Evolutionary conservation across 208 protist genomes (phyloP).

Genomic region (Leishmania guyanensis): DNA sequence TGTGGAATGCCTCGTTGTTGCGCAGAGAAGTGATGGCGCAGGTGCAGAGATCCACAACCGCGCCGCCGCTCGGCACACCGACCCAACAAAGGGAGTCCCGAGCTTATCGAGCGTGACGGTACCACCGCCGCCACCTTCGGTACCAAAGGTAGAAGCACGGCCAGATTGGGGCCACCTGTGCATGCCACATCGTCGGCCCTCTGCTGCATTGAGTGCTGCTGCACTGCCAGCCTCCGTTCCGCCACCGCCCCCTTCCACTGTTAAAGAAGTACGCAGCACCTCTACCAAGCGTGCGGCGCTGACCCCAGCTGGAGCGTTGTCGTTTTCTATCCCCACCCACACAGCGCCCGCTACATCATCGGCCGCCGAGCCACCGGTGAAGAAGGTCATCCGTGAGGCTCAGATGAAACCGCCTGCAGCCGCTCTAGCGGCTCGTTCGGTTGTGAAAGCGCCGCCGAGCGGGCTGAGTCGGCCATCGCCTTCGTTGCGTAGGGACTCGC

Average conservation of each 20-base stretch:
- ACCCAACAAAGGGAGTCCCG: conserved; percentile 5
- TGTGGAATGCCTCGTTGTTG: conserved; percentile 61
- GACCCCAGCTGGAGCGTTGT: background rate
- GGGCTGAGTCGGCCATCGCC: background rate
- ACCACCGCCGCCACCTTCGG: background rate
- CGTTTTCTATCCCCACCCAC: background rate
- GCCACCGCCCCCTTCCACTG: background rate
- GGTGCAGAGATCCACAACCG: background rate
- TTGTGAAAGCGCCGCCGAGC: conserved; percentile 12
- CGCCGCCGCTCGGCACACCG: background rate
- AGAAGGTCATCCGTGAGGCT: background rate
- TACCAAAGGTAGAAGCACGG: conserved; percentile 18
- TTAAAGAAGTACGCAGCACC: background rate
- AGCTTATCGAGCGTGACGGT: conserved; percentile 1
- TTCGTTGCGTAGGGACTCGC: background rate
- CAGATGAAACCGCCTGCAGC: background rate
- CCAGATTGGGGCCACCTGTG: conserved; percentile 21
- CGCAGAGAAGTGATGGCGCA: conserved; percentile 3
- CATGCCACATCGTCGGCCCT: conserved; percentile 24
- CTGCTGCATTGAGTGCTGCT: background rate
- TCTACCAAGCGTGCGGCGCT: conserved; percentile 1
- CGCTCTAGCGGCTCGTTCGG: background rate
- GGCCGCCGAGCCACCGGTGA: background rate
- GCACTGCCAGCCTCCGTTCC: conserved; percentile 4
- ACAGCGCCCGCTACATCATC: background rate